A percentile compares a stretch with the other conserved stretches of the same genome.
Evolutionary conservation across 805 yeast genomes (phyloP).

Genomic region (Saccharomycopsis capsularis): DNA sequence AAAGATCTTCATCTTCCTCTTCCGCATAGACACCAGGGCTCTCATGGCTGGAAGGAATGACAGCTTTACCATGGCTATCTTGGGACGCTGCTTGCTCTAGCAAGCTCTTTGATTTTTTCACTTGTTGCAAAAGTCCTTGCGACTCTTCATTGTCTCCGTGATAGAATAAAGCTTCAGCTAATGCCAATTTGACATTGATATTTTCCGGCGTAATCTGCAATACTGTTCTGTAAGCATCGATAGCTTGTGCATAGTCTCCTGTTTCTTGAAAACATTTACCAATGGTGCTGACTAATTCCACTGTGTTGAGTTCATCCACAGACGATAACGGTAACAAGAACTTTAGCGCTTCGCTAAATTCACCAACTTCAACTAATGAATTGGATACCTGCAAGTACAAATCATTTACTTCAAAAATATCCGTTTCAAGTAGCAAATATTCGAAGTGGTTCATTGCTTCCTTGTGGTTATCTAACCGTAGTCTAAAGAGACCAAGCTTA

Average conservation of each 20-base stretch:
- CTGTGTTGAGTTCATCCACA: slow-evolving; percentile 44
- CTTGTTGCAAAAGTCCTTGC: slow-evolving; percentile 46
- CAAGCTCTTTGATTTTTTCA: slow-evolving; percentile 26
- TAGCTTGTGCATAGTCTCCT: slow-evolving; percentile 62
- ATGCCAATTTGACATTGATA: slow-evolving; percentile 63
- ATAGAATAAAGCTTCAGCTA: slow-evolving; percentile 77
- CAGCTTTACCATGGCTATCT: background rate
- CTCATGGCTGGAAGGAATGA: background rate
- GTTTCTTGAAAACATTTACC: slow-evolving; percentile 75
- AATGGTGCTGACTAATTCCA: slow-evolving; percentile 44
- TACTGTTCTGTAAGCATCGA: slow-evolving; percentile 48
- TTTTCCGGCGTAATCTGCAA: slow-evolving; percentile 47
- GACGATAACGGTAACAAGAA: slow-evolving; percentile 53
- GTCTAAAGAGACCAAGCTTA: slow-evolving; percentile 68
- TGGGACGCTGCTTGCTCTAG: background rate
- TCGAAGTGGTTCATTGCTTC: slow-evolving; percentile 73
- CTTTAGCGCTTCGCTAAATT: slow-evolving; percentile 68
- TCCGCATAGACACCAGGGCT: slow-evolving; percentile 1
- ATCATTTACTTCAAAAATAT: slow-evolving; percentile 60
- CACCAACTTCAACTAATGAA: slow-evolving; percentile 59
- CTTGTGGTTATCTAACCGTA: slow-evolving; percentile 51
- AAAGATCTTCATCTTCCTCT: background rate
- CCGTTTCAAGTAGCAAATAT: slow-evolving; percentile 46
- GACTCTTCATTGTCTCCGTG: slow-evolving; percentile 56
- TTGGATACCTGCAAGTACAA: slow-evolving; percentile 70